Evolutionary conservation across 225 moss, liverwort and hornwort species (phyloP).

Genomic region (Lunularia cruciata): DNA sequence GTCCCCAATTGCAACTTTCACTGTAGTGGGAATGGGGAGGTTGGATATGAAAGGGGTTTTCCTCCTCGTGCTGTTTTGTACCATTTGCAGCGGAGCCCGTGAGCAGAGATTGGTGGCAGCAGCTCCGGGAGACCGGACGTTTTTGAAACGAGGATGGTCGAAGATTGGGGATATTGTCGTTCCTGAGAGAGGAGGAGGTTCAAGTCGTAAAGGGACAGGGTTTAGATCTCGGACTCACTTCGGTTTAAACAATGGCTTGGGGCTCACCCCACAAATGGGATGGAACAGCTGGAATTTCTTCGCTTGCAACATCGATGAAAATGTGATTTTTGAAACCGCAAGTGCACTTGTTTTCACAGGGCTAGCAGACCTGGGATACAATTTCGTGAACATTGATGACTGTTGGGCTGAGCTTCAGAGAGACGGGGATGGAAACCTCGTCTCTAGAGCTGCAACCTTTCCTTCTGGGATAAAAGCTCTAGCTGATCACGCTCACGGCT

Average conservation of each 20-base stretch:
- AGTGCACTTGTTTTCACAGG: constrained; percentile 82
- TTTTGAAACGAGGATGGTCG: no score
- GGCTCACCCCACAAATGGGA: constrained; percentile 75
- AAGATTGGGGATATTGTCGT: no score
- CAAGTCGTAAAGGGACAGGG: no score
- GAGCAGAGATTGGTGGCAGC: no score
- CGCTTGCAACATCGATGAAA: constrained; percentile 66
- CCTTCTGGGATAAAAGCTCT: constrained; percentile 89
- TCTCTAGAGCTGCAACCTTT: constrained; percentile 68
- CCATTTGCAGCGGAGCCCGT: no score
- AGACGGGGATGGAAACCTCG: constrained; percentile 69
- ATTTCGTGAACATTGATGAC: constrained; percentile 85
- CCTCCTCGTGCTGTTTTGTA: no score
- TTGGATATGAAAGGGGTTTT: no score
- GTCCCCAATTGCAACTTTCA: no score
- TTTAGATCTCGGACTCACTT: no score
- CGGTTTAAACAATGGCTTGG: constrained; percentile 66
- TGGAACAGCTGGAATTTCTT: constrained; percentile 99
- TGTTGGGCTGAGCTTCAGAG: constrained; percentile 91
- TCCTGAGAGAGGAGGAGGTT: no score
- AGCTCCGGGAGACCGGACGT: no score
- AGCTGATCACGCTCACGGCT: constrained; percentile 78
- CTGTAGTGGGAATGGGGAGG: no score
- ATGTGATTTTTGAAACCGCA: constrained; percentile 72
- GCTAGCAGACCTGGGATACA: constrained; percentile 80